Base-by-base conservation (phyloP, 2,329 filamentous ascomycete species). In the Pseudocercospora cruenta region DNA sequence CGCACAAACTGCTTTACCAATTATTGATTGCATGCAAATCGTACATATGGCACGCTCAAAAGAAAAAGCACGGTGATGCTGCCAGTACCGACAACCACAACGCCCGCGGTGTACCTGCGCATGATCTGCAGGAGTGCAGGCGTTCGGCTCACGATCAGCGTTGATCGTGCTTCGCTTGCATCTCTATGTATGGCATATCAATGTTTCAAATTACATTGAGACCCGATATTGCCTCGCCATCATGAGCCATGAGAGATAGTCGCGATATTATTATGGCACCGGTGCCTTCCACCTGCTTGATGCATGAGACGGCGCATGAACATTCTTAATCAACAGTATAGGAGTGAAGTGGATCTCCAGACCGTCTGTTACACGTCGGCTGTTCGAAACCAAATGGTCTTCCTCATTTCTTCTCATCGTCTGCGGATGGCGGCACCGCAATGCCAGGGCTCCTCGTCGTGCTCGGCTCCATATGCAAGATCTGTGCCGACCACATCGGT, bases 51-150 rank as follows among this genome's bases (percentile, higher is more conserved):
- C 19, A 24, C 49, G 10, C 49, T 24, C 8, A 53, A 16, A 26
- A 31, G 28, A 9, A 14, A 14, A 3, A 53, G 12, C 22, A 53
- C 24, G 19, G 24, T 24, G 19, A 24, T 53, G 22, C 49, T 53
- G 19, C 24, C 12, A 19, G n/a, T 53, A 22, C 49, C 49, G 22
- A 53, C 49, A 53, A 22, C 22, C 49, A 53, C 24, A 22, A 26
- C 19, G 21, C 21, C 10, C 24, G 51, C 51, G 19, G 24, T 28
- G 51, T 55, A 33, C 24, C 51, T 55, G 51, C 51, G 24, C 26
- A 55, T 55, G 51, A 55, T 55, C 51, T 55, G 51, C 51, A 55
- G 51, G 51, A 55, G 51, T 55, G 51, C 51, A 55, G 51, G 5
- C 26, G 51, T 55, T 55, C 26, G 51, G 51, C 51, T n/a, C 24